Conservation (phyloP, 2,329 filamentous ascomycete genomes). For the Pyricularia sp. region DNA sequence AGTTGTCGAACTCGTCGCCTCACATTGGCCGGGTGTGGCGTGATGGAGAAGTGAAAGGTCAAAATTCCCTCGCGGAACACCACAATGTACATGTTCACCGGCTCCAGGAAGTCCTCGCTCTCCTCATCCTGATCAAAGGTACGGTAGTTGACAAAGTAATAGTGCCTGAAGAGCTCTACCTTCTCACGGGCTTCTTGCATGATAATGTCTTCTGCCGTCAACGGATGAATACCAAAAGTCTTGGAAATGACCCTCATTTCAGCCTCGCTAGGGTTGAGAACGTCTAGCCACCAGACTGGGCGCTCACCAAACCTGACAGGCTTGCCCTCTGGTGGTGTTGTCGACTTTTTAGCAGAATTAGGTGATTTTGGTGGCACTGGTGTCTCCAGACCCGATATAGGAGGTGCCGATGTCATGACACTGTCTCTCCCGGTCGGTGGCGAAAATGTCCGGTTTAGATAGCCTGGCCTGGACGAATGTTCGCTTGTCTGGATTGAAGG, state of each 20-base stretch:
- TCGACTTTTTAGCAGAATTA: constrained; percentile 24
- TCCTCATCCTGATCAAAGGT: constrained; percentile 92
- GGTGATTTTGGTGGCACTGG: constrained; percentile 16
- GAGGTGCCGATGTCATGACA: background rate
- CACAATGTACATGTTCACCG: constrained; percentile 94
- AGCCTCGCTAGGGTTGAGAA: constrained; percentile 79
- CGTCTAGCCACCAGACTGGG: constrained; percentile 94
- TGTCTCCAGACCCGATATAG: background rate
- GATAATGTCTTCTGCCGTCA: constrained; percentile 95
- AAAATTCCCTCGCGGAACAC: constrained; percentile 94
- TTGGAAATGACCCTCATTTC: constrained; percentile 95
- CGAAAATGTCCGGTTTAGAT: background rate
- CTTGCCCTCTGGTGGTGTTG: constrained; percentile 17
- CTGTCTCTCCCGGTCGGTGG: background rate
- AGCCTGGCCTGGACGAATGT: background rate
- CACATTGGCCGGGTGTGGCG: constrained; percentile 92
- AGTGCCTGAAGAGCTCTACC: constrained; percentile 92
- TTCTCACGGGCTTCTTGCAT: constrained; percentile 97
- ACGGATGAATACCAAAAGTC: constrained; percentile 87
- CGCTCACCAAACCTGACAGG: constrained; percentile 59
- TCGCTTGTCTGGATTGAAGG: background rate
- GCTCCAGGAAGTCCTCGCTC: constrained; percentile 84
- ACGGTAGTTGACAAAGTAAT: constrained; percentile 98
- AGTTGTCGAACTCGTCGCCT: constrained; percentile 87
- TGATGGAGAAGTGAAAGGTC: constrained; percentile 95